Evolutionary conservation across 208 protist genomes (phyloP).

Genomic region (Trichomonas vaginalis): DNA sequence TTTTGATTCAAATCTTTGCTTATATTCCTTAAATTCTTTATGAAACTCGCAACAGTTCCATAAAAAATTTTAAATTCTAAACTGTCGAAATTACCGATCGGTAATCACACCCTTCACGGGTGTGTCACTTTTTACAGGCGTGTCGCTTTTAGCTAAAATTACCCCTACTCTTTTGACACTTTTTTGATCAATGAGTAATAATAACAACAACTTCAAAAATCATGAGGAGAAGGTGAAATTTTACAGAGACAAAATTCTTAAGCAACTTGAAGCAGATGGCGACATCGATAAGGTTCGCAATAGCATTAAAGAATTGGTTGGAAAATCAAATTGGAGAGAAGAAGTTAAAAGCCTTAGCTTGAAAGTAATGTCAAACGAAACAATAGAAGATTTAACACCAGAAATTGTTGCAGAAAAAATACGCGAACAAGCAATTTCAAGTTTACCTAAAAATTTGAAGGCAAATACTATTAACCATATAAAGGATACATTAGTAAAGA

Average conservation of each 20-base stretch:
- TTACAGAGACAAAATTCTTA: background rate
- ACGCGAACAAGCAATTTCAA: background rate
- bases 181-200: background rate
- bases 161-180: too few species aligned
- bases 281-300: background rate
- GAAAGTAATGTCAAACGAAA: background rate
- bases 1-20: too few species aligned
- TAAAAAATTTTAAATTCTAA: too few species aligned
- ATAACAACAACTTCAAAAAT: background rate
- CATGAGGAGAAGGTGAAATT: background rate
- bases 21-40: too few species aligned
- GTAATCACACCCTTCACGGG: too few species aligned
- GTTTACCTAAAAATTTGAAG: background rate
- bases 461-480: background rate
- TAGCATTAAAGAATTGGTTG: background rate
- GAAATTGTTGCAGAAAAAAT: background rate
- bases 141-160: too few species aligned
- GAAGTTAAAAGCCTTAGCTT: background rate
- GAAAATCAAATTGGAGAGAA: slow-evolving; percentile 14
- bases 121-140: too few species aligned
- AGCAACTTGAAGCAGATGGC: background rate
- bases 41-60: too few species aligned
- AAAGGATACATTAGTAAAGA: background rate
- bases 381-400: background rate
- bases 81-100: too few species aligned